A percentile compares a stretch with the other conserved stretches of the same genome.
These are phyloP conservation scores for Rhizopus sp. DNA, from an alignment of 371 early-diverging fungal genomes.

Conservation along the genomic window DNA sequence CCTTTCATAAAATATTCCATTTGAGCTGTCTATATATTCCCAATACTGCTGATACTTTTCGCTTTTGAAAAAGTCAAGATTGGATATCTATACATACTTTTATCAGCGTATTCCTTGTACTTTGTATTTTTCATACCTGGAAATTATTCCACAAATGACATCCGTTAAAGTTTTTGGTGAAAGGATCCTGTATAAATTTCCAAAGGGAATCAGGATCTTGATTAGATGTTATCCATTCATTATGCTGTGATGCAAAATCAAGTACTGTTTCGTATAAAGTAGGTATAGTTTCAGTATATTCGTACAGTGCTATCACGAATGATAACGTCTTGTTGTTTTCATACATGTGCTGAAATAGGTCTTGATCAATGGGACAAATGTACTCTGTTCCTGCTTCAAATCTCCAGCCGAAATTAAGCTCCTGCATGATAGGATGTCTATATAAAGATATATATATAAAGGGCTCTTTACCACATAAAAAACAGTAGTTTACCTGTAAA, in stretches of 20 bases:
- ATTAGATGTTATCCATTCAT: slow-evolving; percentile 22
- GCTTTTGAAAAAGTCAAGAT: slow-evolving; percentile 41
- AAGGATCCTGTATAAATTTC: slow-evolving; percentile 50
- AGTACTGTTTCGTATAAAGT: slow-evolving; percentile 73
- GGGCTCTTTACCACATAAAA: not conserved
- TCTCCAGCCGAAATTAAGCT: slow-evolving; percentile 48
- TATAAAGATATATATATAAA: too few species aligned
- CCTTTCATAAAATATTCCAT: slow-evolving; percentile 95
- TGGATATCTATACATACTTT: slow-evolving; percentile 34
- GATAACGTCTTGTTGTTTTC: slow-evolving; percentile 38
- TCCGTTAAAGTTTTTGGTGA: slow-evolving; percentile 57
- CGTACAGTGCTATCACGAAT: slow-evolving; percentile 81
- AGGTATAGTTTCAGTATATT: slow-evolving; percentile 82
- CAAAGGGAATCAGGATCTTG: slow-evolving; percentile 28
- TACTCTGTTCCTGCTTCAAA: slow-evolving; percentile 52
- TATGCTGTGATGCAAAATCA: slow-evolving; percentile 52
- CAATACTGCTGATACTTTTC: slow-evolving; percentile 79
- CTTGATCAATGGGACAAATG: slow-evolving; percentile 40
- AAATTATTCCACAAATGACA: slow-evolving; percentile 84
- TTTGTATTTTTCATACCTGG: slow-evolving; percentile 30
- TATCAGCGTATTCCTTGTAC: not conserved
- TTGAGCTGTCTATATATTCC: slow-evolving; percentile 73
- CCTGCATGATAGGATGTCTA: slow-evolving; percentile 42
- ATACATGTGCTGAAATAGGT: slow-evolving; percentile 43
- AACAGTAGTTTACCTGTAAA: slow-evolving; percentile 31